These are phyloP conservation scores for Torulaspora franciscae DNA, from an alignment of 805 yeast genomes.

Conservation along the genomic window DNA sequence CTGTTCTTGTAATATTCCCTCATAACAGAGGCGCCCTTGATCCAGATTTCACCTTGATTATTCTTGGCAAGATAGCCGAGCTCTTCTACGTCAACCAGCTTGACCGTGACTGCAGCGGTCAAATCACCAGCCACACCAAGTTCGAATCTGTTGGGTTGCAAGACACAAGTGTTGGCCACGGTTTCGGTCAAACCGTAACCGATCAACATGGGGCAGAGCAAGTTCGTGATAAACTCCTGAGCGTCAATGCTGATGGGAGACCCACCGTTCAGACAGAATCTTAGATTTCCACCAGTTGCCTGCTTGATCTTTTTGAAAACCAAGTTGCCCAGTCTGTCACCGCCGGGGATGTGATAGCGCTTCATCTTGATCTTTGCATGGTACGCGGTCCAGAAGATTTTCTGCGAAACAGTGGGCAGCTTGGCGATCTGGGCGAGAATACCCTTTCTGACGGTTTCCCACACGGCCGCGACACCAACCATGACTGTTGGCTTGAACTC, in stretches of 20 bases:
- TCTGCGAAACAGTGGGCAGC: constrained; percentile 62
- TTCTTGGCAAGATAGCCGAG: constrained; percentile 87
- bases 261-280: constrained; percentile 80
- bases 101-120: constrained; percentile 77
- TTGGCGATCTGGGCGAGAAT: constrained; percentile 68
- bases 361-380: constrained; percentile 63
- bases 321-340: constrained; percentile 54
- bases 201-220: constrained; percentile 79
- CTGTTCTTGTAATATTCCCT: constrained; percentile 78
- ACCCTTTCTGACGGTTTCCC: constrained; percentile 95
- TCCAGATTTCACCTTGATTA: constrained; percentile 87
- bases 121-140: constrained; percentile 77
- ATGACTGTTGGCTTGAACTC: constrained; percentile 86
- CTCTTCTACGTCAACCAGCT: constrained; percentile 85
- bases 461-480: constrained; percentile 99
- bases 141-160: constrained; percentile 61
- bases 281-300: constrained; percentile 90
- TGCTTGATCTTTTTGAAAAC: constrained; percentile 84
- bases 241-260: constrained; percentile 81
- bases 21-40: constrained; percentile 69
- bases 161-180: constrained; percentile 76
- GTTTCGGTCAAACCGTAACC: constrained; percentile 98
- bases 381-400: constrained; percentile 84
- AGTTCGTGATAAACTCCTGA: constrained; percentile 69
- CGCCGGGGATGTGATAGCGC: constrained; percentile 69